phyloP scores from a whole-genome alignment of 1,284 basidiomycete genomes.

The Cystobasidium sp. region DNA sequence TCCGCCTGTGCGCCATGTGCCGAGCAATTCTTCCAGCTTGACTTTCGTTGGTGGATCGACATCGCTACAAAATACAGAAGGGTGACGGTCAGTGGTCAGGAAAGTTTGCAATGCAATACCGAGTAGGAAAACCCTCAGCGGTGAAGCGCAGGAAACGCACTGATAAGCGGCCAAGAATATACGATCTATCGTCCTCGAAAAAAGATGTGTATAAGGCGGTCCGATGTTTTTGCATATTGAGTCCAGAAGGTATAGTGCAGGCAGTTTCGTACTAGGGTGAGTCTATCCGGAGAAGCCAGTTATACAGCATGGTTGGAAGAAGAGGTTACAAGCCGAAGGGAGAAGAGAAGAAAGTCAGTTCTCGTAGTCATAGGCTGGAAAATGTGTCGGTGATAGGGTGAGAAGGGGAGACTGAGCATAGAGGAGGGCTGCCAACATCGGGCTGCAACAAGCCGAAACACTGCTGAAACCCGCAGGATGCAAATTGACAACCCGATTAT shows the following conservation, averaged over 20 bases:
- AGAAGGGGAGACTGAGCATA: too few relatives aligned
- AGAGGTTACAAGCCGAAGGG: not conserved
- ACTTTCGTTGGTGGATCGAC: conserved; percentile 67
- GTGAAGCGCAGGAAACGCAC: conserved; percentile 21
- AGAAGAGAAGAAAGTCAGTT: conserved; percentile 2
- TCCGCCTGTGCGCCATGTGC: conserved; percentile 86
- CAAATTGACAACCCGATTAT: not conserved
- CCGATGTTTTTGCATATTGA: conserved; percentile 95
- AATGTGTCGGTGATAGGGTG: too few relatives aligned
- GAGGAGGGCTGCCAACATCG: too few relatives aligned
- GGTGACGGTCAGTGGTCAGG: not conserved
- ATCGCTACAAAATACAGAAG: conserved; percentile 15
- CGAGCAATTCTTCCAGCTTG: conserved; percentile 95
- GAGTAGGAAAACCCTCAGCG: not conserved
- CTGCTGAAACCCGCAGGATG: not conserved
- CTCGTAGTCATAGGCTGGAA: too few relatives aligned
- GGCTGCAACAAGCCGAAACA: too few relatives aligned
- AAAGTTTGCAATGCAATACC: not conserved
- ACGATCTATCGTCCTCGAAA: conserved; percentile 52
- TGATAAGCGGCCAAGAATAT: conserved; percentile 82
- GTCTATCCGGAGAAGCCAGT: conserved; percentile 38
- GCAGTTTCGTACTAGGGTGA: conserved; percentile 82
- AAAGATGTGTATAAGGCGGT: conserved; percentile 73
- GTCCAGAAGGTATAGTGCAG: conserved; percentile 91
- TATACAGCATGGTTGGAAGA: not conserved